phyloP scores from a whole-genome alignment of 176 grass and related monocot genomes.

The Chloris gayana region DNA sequence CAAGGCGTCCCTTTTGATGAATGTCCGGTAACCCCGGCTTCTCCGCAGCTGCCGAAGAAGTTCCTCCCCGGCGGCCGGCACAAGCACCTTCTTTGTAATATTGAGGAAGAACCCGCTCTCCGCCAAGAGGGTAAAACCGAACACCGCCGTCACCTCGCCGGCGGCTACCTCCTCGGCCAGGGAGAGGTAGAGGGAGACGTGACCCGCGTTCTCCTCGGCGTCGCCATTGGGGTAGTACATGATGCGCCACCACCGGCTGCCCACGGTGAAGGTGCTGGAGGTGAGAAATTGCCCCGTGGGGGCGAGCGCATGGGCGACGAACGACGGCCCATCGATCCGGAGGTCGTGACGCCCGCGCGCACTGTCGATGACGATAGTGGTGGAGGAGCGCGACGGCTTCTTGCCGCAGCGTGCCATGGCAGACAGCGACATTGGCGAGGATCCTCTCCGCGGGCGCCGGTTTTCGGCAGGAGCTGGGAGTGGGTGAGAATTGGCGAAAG shows the following conservation, averaged over 20 bases:
- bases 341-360: not conserved
- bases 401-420: not conserved
- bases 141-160: not conserved
- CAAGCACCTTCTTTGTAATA: not conserved
- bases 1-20: no score
- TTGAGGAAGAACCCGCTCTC: not conserved
- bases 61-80: not conserved
- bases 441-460: no score
- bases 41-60: not conserved
- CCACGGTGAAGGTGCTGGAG: constrained; percentile 11
- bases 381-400: not conserved
- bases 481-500: no score
- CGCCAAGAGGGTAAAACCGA: not conserved
- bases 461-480: no score
- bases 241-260: constrained; percentile 14
- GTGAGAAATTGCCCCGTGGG: not conserved
- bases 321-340: not conserved
- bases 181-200: constrained; percentile 5
- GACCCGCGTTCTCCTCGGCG: no score
- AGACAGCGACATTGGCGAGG: no score
- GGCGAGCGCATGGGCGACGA: not conserved
- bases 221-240: constrained; percentile 29
- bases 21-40: no score
- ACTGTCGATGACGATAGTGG: not conserved
- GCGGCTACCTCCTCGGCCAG: constrained; percentile 3